Evolutionary conservation across 192 early-diverging fungal genomes (phyloP), one percentile per base, ranked within the genome.

Genomic region (Entomortierella beljakovae): DNA sequence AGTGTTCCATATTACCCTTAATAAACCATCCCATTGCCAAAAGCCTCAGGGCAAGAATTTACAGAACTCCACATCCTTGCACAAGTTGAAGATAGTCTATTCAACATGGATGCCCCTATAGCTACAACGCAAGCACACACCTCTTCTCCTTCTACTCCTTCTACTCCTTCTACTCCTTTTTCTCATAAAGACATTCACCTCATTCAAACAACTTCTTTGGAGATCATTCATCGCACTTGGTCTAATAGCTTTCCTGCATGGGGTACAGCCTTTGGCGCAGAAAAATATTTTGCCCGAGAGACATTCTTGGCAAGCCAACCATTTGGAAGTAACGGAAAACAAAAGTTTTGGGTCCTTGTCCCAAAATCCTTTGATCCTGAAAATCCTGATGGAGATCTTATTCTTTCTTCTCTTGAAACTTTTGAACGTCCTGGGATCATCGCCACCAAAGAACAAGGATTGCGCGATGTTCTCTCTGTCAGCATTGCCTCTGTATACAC

Each of bases 401-500:
- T 74, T 57, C 29, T 74, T 15, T 59, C 63, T 25, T 52, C 71
- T 0, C 28, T 74, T 31, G 71, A 74, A 40, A 61, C 71, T 31
- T 74, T 55, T 55, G 52, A 66, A 25, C 62, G 71, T 2, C 57
- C 71, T 34, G 71, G 71, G 1, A 34, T 74, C 4, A 20, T 66
- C 20, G 71, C 64, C 40, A 55, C 71, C n/a, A 72, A 72, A 48
- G 50, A 66, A 8, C 34, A 61, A 1, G 71, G 71, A 10, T 8
- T 74, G 9, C 49, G 35, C 22, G 71, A 74, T 48, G 71, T 65
- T 20, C 38, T 46, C 23, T 60, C 57, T 1, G 52, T 74, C 18
- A 74, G 71, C 22, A 25, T 74, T 49, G 71, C 71, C 62, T 66
- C 71, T 22, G 71, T 74, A 22, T 74, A 61, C 55, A 61, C 71